A percentile compares a stretch with the other conserved stretches of the same genome.
Conservation (phyloP, 2,329 filamentous ascomycete genomes). For the Diaporthe vaccinii region DNA sequence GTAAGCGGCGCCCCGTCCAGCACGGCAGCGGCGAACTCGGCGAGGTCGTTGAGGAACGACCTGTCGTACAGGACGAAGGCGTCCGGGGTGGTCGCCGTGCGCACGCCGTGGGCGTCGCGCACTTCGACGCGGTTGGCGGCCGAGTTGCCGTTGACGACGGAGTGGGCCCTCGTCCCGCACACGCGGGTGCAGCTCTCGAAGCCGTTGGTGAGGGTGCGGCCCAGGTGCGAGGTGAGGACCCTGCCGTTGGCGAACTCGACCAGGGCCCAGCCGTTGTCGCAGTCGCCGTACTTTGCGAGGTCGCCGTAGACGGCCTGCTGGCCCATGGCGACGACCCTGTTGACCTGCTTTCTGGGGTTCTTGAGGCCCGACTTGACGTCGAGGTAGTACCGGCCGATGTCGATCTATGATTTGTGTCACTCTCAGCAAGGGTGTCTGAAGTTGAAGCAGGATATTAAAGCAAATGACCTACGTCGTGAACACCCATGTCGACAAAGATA, state of each 20-base stretch:
- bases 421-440: neutral
- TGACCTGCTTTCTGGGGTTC: constrained; percentile 50
- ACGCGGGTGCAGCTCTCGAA: constrained; percentile 52
- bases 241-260: constrained; percentile 55
- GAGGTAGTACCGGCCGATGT: constrained; percentile 46
- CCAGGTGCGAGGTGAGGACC: constrained; percentile 50
- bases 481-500: constrained; percentile 18
- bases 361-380: constrained; percentile 45
- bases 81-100: constrained; percentile 41
- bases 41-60: constrained; percentile 44
- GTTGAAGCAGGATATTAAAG: neutral
- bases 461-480: neutral
- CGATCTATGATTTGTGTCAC: constrained; percentile 41
- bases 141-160: constrained; percentile 43
- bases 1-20: constrained; percentile 43
- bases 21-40: constrained; percentile 43
- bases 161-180: constrained; percentile 52
- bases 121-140: constrained; percentile 23
- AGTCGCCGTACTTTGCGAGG: constrained; percentile 46
- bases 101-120: constrained; percentile 28
- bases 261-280: constrained; percentile 52
- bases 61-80: constrained; percentile 44
- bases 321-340: constrained; percentile 49
- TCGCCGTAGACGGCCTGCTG: constrained; percentile 51
- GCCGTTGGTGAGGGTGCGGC: constrained; percentile 53